Base-by-base conservation (phyloP, 2,329 filamentous ascomycete genomes). In the Talaromyces sp. region DNA sequence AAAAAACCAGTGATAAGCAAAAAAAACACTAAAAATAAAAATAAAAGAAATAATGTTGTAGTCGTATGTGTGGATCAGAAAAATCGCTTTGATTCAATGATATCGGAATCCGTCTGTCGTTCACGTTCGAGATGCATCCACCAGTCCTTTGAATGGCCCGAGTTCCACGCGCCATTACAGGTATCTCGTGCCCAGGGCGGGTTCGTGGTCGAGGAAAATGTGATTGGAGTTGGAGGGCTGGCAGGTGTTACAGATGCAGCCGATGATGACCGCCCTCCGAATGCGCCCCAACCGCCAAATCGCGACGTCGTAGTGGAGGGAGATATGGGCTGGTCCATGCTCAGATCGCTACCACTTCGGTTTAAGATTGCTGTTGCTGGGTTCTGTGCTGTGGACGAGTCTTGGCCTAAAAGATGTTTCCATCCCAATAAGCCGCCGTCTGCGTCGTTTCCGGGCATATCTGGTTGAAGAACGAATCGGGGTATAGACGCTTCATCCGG, bases 71-170 rank as follows among this genome's bases (percentile, higher is more conserved):
- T 40, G 3, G 34, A 28, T 70, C 65, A 77, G 56, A 77, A 76
- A 44, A 77, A 72, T 58, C 69, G 68, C 62, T 71, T 71, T 31
- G 71, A 60, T 36, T 72, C 69, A 57, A 75, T 68, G 50, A 73
- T 65, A 47, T 76, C 72, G 12, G 69, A 63, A 40, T 70, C 70
- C 34, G 67, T 66, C 12, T 73, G 72, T 40, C 75, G 74, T 62
- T 78, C 76, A 47, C 77, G 72, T 66, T 79, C 77, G 68, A 77
- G 73, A 62, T 79, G 77, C 61, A 73, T 76, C 77, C 77, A 79
- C 77, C 77, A 79, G 28, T 79, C 77, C 42, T 76, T 73, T 60
- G 72, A 75, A 63, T 78, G 75, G 18, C 68, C 66, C 51, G 72
- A 72, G 62, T 79, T 79, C 77, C 77, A 79, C 5, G 75, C 73